Base-by-base conservation (phyloP, 257 asterid genomes). In the Scutellaria galericulata region DNA sequence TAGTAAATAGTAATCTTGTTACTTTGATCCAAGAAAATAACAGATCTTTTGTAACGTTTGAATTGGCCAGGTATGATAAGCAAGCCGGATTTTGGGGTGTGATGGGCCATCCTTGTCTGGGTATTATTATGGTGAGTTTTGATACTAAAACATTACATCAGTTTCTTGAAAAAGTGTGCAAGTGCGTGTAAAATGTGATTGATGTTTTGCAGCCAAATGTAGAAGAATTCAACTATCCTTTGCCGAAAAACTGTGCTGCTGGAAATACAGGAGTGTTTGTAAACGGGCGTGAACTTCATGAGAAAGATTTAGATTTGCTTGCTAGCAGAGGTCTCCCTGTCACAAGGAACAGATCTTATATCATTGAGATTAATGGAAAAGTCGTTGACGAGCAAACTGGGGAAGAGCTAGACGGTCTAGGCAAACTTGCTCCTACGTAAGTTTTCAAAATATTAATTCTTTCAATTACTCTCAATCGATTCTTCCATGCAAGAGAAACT, bases 71-170 rank as follows among this genome's bases (percentile, higher is more conserved):
- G 98, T 94, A 91, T 50, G 98, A 94, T 70, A 64, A 70, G 66
- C 82, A 81, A 65, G 98, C 97, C 37, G 98, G 98, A 69, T 94
- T 94, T 83, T 94, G 98, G 98, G 98, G 98, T 51, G 96, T 88
- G 83, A 86, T 94, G 86, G 97, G 97, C 66, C 85, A 85, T 81
- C 93, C 93, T 56, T 94, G 98, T 78, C 83, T 88, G 20, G 98
- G 98, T 61, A 88, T 94, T 70, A 77, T 89, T 76, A 83, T 83
- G 92, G 98, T 94, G 81, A 77, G 96, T 75, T 79, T 70, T 39
- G 50, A 51, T 64, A n/a, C 68, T 42, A 39, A 66, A 64, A 40
- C 41, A 27, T 9, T 14, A 65, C 27, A n/a, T 57, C 44, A 24
- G 57, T 51, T 44, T 46, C 42, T 65, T 15, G 13, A 46, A 15